phyloP scores from a whole-genome alignment of 139 green algal genomes.

The Nannochloris sp. region DNA sequence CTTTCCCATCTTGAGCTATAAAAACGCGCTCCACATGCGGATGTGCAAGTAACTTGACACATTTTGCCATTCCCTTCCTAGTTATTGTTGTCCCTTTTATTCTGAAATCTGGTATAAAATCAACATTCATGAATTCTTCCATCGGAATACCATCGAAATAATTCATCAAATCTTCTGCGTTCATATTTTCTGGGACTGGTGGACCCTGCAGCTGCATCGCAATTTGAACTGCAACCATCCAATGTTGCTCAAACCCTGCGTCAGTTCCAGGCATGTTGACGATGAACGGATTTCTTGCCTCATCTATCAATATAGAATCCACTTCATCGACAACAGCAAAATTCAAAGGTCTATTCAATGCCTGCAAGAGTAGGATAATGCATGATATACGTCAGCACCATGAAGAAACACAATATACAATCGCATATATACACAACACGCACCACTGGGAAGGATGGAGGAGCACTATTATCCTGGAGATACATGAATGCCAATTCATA shows the following conservation, averaged over 20 bases:
- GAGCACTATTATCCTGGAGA: conserved; percentile 72
- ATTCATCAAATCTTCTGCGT: not conserved
- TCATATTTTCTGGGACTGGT: conserved; percentile 2
- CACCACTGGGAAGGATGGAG: conserved; percentile 7
- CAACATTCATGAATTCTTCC: not conserved
- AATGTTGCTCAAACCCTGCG: conserved; percentile 2
- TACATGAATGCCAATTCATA: conserved; percentile 74
- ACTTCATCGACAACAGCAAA: conserved; percentile 83
- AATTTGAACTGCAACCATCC: conserved; percentile 28
- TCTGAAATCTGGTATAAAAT: conserved; percentile 31
- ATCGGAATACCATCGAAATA: not conserved
- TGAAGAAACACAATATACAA: not conserved
- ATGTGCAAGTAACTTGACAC: conserved; percentile 5
- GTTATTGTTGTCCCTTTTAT: conserved; percentile 22
- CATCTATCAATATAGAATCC: conserved; percentile 73
- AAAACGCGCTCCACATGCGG: not conserved
- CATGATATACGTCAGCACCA: not conserved
- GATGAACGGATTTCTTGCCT: conserved; percentile 57
- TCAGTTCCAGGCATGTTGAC: conserved; percentile 16
- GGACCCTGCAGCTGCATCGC: conserved; percentile 5
- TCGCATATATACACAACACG: not conserved
- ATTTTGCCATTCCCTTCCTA: conserved; percentile 21
- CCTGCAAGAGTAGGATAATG: conserved; percentile 18
- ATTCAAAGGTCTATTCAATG: conserved; percentile 41
- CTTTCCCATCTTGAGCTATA: not conserved